phyloP scores from a whole-genome alignment of 2,329 filamentous ascomycete species.

The Aspergillus luchuensis region DNA sequence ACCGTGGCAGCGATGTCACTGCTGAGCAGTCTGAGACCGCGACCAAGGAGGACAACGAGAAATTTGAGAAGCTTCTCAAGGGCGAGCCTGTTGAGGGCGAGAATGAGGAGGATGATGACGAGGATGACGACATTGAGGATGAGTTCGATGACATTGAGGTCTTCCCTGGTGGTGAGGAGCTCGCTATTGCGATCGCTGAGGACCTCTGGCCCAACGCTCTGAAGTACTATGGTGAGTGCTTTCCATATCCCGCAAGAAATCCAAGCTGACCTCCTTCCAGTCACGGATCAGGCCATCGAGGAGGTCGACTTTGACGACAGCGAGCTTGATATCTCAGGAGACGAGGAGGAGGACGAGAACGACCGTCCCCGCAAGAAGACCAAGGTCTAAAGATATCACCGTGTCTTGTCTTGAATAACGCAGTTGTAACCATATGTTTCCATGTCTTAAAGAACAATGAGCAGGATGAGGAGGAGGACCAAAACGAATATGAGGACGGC shows the following conservation, averaged over 20 bases:
- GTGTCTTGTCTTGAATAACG: slow-evolving; percentile 12
- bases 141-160: slow-evolving; percentile 75
- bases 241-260: not conserved
- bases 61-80: slow-evolving; percentile 51
- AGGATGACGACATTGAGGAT: slow-evolving; percentile 62
- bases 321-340: slow-evolving; percentile 51
- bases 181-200: slow-evolving; percentile 79
- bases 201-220: slow-evolving; percentile 87
- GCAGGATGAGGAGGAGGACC: slow-evolving; percentile 79
- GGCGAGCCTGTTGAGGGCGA: slow-evolving; percentile 55
- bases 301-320: slow-evolving; percentile 71
- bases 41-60: slow-evolving; percentile 61
- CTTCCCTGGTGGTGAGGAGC: slow-evolving; percentile 81
- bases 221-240: slow-evolving; percentile 80
- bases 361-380: slow-evolving; percentile 50
- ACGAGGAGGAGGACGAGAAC: slow-evolving; percentile 55
- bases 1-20: slow-evolving; percentile 68
- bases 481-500: slow-evolving; percentile 83
- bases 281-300: slow-evolving; percentile 70
- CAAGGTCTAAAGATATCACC: slow-evolving; percentile 30
- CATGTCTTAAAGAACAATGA: slow-evolving; percentile 59
- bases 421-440: slow-evolving; percentile 36
- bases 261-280: slow-evolving; percentile 34
- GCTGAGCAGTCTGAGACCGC: slow-evolving; percentile 71
- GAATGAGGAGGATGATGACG: slow-evolving; percentile 47